Percentiles rank a stretch among this genome's conserved stretches.
Conservation (phyloP, 257 asterid genomes). For the Fraxinus excelsior region DNA sequence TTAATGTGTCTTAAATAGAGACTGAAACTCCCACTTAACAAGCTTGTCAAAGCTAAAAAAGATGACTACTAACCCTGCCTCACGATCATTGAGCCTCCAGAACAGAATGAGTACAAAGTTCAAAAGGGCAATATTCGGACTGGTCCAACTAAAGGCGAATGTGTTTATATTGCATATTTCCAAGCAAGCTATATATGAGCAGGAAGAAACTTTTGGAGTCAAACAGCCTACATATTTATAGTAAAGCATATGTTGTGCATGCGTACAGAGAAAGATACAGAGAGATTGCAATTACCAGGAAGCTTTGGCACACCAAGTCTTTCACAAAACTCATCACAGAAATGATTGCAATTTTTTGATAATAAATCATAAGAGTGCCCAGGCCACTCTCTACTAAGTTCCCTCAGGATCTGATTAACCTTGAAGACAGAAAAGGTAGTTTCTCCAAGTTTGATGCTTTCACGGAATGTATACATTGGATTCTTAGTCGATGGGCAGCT, state of each 20-base stretch:
- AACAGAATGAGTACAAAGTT: neutral
- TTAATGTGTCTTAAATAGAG: neutral
- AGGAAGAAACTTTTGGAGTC: neutral
- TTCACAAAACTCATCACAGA: conserved; percentile 90
- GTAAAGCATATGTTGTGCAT: neutral
- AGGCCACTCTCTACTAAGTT: conserved; percentile 98
- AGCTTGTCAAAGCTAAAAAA: conserved; percentile 1
- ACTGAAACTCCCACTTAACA: neutral
- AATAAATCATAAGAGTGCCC: conserved; percentile 86
- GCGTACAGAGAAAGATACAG: neutral
- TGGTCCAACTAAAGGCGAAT: neutral
- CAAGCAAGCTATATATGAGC: neutral
- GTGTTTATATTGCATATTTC: neutral
- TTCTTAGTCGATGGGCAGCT: conserved; percentile 85
- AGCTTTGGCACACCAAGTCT: conserved; percentile 92
- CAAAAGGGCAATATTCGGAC: neutral
- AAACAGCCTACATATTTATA: conserved; percentile 2
- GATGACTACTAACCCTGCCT: neutral
- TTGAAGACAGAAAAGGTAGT: conserved; percentile 63
- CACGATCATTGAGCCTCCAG: neutral
- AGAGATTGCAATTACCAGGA: conserved; percentile 64
- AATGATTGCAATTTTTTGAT: conserved; percentile 94
- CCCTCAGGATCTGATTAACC: conserved; percentile 91
- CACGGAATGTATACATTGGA: conserved; percentile 63
- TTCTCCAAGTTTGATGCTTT: conserved; percentile 62